phyloP scores from a whole-genome alignment of 441 rosid species.

The Adansonia grandidieri region DNA sequence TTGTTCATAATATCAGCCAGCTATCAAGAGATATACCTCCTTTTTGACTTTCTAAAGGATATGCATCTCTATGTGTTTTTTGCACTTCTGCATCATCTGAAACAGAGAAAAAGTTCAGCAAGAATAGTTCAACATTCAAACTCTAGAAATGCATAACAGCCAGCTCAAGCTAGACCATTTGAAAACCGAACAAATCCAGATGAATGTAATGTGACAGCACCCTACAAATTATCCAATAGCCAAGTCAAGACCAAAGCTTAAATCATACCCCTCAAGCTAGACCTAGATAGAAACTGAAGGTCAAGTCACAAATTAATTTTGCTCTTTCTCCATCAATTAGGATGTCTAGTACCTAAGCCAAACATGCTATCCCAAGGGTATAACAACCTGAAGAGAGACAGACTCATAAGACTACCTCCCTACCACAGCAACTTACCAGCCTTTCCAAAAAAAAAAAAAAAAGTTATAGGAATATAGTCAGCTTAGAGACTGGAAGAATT shows the following conservation, averaged over 20 bases:
- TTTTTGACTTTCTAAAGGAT: conserved; percentile 56
- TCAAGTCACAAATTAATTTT: background rate
- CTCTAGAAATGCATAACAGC: background rate
- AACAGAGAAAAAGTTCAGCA: conserved; percentile 32
- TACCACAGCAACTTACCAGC: background rate
- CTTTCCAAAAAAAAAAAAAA: background rate
- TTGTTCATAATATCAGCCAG: conserved; percentile 19
- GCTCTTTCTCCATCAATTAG: background rate
- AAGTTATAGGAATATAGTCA: background rate
- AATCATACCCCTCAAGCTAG: background rate
- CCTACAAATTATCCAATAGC: background rate
- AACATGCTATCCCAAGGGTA: conserved; percentile 13
- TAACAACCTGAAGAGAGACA: background rate
- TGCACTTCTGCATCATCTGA: conserved; percentile 69
- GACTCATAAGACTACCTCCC: background rate
- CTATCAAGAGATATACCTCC: conserved; percentile 58
- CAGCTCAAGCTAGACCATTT: background rate
- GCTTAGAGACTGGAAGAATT: background rate
- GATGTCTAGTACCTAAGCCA: background rate
- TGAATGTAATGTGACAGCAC: background rate
- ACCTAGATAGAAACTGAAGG: background rate
- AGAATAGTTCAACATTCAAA: conserved; percentile 16
- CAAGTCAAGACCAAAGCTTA: conserved; percentile 1
- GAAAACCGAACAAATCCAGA: conserved; percentile 17
- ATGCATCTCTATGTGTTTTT: conserved; percentile 55